Conservation (phyloP, 2,329 filamentous ascomycete genomes). For the Penicillium sp. region DNA sequence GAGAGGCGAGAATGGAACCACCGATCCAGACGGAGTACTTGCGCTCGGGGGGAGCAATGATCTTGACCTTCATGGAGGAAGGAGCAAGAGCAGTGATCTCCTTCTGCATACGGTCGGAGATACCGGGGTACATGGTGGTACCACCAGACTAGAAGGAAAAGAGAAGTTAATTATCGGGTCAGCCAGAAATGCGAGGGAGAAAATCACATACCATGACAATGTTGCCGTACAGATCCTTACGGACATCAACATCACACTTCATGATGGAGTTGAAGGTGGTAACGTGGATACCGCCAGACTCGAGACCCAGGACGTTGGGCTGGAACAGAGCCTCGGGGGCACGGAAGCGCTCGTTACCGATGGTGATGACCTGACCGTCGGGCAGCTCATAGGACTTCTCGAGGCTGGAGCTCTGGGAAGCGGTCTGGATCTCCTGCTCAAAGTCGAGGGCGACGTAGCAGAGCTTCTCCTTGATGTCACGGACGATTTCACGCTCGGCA, state of each 20-base stretch:
- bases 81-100: constrained; percentile 99
- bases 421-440: constrained; percentile 99
- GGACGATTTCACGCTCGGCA: constrained; percentile 99
- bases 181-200: neutral
- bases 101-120: constrained; percentile 99
- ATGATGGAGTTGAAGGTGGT: constrained; percentile 99
- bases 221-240: constrained; percentile 99
- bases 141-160: constrained; percentile 77
- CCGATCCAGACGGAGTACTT: constrained; percentile 99
- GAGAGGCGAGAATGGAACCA: constrained; percentile 99
- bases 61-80: constrained; percentile 99
- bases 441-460: constrained; percentile 99
- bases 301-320: constrained; percentile 95
- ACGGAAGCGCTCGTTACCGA: constrained; percentile 99
- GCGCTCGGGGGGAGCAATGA: constrained; percentile 99
- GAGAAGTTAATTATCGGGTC: neutral
- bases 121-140: constrained; percentile 99
- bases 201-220: constrained; percentile 90
- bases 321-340: constrained; percentile 99
- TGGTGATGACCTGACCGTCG: constrained; percentile 99
- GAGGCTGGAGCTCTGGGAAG: constrained; percentile 95
- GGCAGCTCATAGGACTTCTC: constrained; percentile 99
- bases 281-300: constrained; percentile 98
- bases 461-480: constrained; percentile 99
- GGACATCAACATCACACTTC: constrained; percentile 99